Percentiles rank a stretch among this genome's conserved stretches.
Evolutionary conservation across 352 stramenopile genomes (phyloP).

Genomic region (Pseudoperonospora humuli): DNA sequence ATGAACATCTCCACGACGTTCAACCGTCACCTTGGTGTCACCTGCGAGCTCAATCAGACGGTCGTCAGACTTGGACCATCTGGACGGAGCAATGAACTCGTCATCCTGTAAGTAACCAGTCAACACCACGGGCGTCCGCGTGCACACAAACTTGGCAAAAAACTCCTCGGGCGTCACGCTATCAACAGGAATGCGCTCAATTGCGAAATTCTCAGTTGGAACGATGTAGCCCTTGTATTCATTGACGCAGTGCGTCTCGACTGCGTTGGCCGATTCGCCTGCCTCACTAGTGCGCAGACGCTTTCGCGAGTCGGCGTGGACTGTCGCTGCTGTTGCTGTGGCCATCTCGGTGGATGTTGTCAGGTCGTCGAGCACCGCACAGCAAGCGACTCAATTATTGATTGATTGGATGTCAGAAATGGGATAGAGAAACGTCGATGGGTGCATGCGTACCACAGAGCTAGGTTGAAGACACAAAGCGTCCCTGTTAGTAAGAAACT

Average conservation of each 20-base stretch:
- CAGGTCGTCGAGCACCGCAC: slow-evolving; percentile 10
- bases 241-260: slow-evolving; percentile 28
- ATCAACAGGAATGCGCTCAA: slow-evolving; percentile 46
- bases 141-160: slow-evolving; percentile 69
- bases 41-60: slow-evolving; percentile 58
- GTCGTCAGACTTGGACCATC: slow-evolving; percentile 61
- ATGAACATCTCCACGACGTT: slow-evolving; percentile 50
- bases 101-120: slow-evolving; percentile 49
- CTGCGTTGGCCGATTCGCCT: slow-evolving; percentile 6
- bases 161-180: slow-evolving; percentile 62
- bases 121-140: slow-evolving; percentile 76
- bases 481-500: too few species aligned
- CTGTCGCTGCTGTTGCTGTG: background rate
- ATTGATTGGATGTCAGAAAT: slow-evolving; percentile 29
- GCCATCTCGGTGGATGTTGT: slow-evolving; percentile 8
- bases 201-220: slow-evolving; percentile 28
- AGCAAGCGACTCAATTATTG: slow-evolving; percentile 24
- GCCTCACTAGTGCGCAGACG: slow-evolving; percentile 32
- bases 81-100: slow-evolving; percentile 37
- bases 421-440: slow-evolving; percentile 11
- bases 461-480: background rate
- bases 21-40: slow-evolving; percentile 64
- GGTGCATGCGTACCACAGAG: background rate
- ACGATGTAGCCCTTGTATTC: slow-evolving; percentile 55
- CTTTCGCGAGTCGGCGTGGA: slow-evolving; percentile 24